Evolutionary conservation across 495 filamentous ascomycete genomes (phyloP), one percentile per base, ranked within the genome.

Genomic region (Evansstolkia leycettana): DNA sequence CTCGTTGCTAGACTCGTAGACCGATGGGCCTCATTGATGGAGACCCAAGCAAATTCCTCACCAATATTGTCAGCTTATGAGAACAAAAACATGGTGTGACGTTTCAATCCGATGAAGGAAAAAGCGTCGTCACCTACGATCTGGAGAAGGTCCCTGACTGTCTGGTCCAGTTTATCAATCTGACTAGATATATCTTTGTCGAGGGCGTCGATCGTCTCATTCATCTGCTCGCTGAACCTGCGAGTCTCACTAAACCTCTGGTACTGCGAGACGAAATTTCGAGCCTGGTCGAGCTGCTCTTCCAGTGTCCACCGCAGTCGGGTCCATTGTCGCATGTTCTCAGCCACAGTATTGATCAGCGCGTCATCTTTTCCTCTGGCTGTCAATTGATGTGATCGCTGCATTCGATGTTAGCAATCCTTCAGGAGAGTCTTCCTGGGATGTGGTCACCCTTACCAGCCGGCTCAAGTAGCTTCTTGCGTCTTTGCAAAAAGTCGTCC

Each of bases 21-120:
- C 18, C 38, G 35, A 35, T 43, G 41, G 24, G 47, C 59, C 32
- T 65, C 60, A 23, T 48, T 48, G 28, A 48, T 48, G 8, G 45
- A 46, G 16, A 42, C 43, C 47, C 47, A 50, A 10, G 47, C 47
- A 39, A 46, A 50, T 36, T 46, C 43, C 43, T 46, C n/a, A n/a
- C n/a, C n/a, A n/a, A n/a, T n/a, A n/a, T n/a, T n/a, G n/a, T n/a
- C n/a, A 25, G 8, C 10, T 18, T 15, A 26, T 43, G 30, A 36
- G 33, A 8, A 10, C 6, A 4, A 23, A 23, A 23, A 4, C 20
- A 23, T 23, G 20, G 4, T 23, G 20, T 23, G 20, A 9, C 4
- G 5, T 28, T 17, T 3, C 9, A 9, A 23, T n/a, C n/a, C n/a
- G 20, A 23, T 23, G 20, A 4, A 4, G 4, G 20, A 23, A 9